Conservation (phyloP, 352 stramenopile genomes). For the Globisporangium sylvaticum region DNA sequence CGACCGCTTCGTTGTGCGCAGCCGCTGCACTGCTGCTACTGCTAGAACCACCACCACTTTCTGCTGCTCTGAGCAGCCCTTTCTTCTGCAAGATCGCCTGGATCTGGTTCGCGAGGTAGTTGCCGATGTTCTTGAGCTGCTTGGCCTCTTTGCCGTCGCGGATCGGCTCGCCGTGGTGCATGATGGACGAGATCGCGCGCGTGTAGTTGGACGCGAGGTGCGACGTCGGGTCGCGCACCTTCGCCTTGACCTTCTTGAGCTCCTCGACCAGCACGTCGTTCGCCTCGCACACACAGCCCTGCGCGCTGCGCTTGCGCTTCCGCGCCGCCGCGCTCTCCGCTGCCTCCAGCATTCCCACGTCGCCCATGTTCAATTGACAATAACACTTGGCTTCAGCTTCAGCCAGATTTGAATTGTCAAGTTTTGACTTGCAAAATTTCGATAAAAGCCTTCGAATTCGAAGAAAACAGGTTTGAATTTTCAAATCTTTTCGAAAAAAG, state of each 20-base stretch:
- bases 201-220: slow-evolving; percentile 61
- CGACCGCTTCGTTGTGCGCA: no score
- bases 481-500: slow-evolving; percentile 14
- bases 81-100: slow-evolving; percentile 64
- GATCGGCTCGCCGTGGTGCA: slow-evolving; percentile 38
- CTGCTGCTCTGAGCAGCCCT: background rate
- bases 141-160: slow-evolving; percentile 56
- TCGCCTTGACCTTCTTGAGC: slow-evolving; percentile 47
- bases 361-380: background rate
- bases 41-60: background rate
- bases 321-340: background rate
- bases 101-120: slow-evolving; percentile 86
- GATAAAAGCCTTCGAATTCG: background rate
- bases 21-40: background rate
- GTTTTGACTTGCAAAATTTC: background rate
- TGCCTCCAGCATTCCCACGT: background rate
- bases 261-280: slow-evolving; percentile 78
- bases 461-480: slow-evolving; percentile 28
- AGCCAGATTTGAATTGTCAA: background rate
- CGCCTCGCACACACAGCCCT: slow-evolving; percentile 46
- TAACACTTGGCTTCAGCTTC: background rate
- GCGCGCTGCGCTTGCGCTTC: slow-evolving; percentile 42
- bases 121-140: slow-evolving; percentile 68
- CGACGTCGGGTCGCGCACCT: slow-evolving; percentile 53
- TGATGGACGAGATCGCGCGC: slow-evolving; percentile 70